Base-by-base conservation (phyloP, 2,329 filamentous ascomycete species). In the Trichothecium sympodiale region DNA sequence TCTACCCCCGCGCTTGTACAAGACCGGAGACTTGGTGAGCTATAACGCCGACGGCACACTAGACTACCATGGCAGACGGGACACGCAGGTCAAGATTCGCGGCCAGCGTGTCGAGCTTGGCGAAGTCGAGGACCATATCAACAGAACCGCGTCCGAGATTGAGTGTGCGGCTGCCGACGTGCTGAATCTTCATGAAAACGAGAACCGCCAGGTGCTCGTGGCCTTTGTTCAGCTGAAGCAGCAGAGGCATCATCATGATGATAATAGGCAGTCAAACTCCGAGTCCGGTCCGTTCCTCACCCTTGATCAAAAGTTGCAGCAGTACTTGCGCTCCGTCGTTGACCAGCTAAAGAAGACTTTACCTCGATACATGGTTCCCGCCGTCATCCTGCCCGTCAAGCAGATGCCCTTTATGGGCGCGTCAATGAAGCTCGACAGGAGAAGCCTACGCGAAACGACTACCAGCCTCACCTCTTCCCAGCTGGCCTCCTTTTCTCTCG, bases 11-110 rank as follows among this genome's bases (percentile, higher is more conserved):
- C 20, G 20, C 6, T 41, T 62, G 12, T 70, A 68, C 39, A 59
- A 58, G 32, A 67, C 66, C 1, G 65, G 67, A 8, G 65, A 71
- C 41, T 52, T 69, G 10, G 66, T 53, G 3, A 49, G 51, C 31
- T 65, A 66, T 17, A 49, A 59, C 13, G 46, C 50, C 0, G 56
- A 67, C 34, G 61, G 62, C 1, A 47, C 50, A 5, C 46, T 70
- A 4, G 41, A 57, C 1, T 69, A 61, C 26, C 47, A 69, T 26
- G 71, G 70, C 25, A 59, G 73, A 17, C 69, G 69, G 43, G 72
- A 77, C 42, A 62, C 62, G 0, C 72, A 77, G 45, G 62, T 76
- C 33, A 77, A 77, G 49, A 52, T 77, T 8, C 60, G 65, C 26
- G 77, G 76, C n/a, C 74, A 66, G 39, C 53, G 71, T 29, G 57